Evolutionary conservation across 2,329 filamentous ascomycete species (phyloP), one percentile per base, ranked within the genome.

Genomic region (Hypoxylon sp.): DNA sequence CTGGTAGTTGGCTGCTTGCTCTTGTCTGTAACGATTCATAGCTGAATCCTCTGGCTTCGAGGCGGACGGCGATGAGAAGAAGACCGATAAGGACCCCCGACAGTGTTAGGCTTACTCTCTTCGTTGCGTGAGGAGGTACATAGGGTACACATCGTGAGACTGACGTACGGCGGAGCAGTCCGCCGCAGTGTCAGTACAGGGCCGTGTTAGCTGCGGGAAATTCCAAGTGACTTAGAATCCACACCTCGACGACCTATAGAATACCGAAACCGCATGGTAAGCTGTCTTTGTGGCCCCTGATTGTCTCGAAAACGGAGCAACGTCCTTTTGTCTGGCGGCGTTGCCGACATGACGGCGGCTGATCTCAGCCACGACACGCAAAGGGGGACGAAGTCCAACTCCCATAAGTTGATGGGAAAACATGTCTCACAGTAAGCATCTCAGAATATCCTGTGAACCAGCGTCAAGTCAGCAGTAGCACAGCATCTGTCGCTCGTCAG

Each of bases 341-440:
- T 48, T 24, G 35, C 33, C 38, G 20, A 31, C 33, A 40, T 27
- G 15, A 45, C 37, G 31, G 55, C 18, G 21, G 20, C 55, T 59
- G 52, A 56, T 56, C 51, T 57, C 52, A 56, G 56, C 43, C 45
- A 26, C 37, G 13, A 20, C 17, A 41, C 31, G 6, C 18, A 20
- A 40, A 15, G 24, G 47, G 29, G 40, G n/a, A 31, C 17, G 42
- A 40, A 13, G 13, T 43, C 38, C 33, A 41, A 47, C 26, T 38
- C 27, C 18, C 29, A 40, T 43, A 17, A 15, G 24, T 5, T 8
- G 8, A 41, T 18, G 38, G 27, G 43, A 41, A 29, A 29, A 51
- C 24, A 48, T n/a, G 35, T 53, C 42, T 27, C 15, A 47, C 55
- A 50, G 51, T 55, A 58, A 55, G 46, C 54, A 48, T 31, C 17